Base-by-base conservation (phyloP, 2,329 filamentous ascomycete genomes). In the Ascochyta rabiei region DNA sequence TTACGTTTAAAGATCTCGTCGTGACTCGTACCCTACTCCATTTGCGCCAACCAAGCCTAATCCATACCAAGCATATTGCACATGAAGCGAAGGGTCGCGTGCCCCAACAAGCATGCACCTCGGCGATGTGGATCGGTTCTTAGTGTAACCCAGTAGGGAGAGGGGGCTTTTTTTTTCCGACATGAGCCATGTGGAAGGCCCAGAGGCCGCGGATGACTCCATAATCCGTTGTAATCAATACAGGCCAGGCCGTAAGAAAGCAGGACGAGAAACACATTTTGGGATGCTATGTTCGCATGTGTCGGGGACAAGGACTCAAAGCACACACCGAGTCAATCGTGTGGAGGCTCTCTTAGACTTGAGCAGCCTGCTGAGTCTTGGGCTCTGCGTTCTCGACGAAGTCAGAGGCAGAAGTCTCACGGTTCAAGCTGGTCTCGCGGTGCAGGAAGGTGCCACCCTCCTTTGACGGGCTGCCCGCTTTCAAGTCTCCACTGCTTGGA, bases 391-490 rank as follows among this genome's bases (percentile, higher is more conserved):
- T 78, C 43, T 79, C 71, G n/a, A 21, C 43, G 58, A 86, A 80
- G 53, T 89, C 86, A 48, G 84, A 82, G 10, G 82, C 85, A 71
- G 87, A 96, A 6, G 90, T 91, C 77, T 92, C 90, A 60, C 90
- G 85, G 60, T 86, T 82, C 33, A 84, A 84, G 75, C 88, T 96
- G 7, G 90, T 91, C 78, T 92, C 90, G 66, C 90, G 86, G 74
- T 96, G 87, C 72, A 96, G 80, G 74, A 91, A 91, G 15, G 54
- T 53, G 79, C 89, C 96, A 76, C 86, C 87, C 80, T 97, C 93
- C 80, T 96, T 97, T 67, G 95, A 86, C 1, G 93, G 93, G 74
- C 90, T 95, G 60, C 89, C 88, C 59, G 86, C 66, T 69, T 77
- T 63, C 77, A 79, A 69, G 8, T 56, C 53, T 43, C 53, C 53